A percentile compares a stretch with the other conserved stretches of the same genome.
Evolutionary conservation across 2,329 filamentous ascomycete genomes (phyloP).

Genomic region (Pseudocercospora fijiensis): DNA sequence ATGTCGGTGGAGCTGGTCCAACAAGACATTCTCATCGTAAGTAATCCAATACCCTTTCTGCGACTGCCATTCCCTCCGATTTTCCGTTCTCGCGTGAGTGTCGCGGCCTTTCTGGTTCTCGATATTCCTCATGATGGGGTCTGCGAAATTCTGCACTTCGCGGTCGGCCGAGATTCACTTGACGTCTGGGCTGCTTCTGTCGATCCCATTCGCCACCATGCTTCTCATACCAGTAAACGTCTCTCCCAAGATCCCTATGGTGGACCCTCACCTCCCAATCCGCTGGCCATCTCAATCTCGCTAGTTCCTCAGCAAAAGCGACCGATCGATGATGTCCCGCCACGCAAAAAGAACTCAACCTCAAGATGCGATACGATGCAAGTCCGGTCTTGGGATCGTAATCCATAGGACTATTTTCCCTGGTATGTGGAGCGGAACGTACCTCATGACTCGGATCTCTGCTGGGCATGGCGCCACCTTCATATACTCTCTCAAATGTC

Average conservation of each 20-base stretch:
- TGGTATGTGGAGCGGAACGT: not conserved
- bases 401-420: not conserved
- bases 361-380: not conserved
- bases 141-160: not conserved
- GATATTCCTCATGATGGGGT: not conserved
- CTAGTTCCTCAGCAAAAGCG: not conserved
- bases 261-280: conserved; percentile 1
- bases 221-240: not conserved
- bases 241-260: not conserved
- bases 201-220: not conserved
- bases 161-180: not conserved
- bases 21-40: not conserved
- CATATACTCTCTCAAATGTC: not conserved
- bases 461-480: not conserved
- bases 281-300: not conserved
- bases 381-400: not conserved
- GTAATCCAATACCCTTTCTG: not conserved
- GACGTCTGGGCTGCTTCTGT: not conserved
- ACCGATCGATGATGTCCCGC: not conserved
- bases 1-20: not conserved
- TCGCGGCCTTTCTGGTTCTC: not conserved
- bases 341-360: not conserved
- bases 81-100: not conserved
- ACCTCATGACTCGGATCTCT: not conserved
- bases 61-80: not conserved